These are phyloP conservation scores for Volvariella volvacea DNA, from an alignment of 1,284 basidiomycete species.

Conservation along the genomic window DNA sequence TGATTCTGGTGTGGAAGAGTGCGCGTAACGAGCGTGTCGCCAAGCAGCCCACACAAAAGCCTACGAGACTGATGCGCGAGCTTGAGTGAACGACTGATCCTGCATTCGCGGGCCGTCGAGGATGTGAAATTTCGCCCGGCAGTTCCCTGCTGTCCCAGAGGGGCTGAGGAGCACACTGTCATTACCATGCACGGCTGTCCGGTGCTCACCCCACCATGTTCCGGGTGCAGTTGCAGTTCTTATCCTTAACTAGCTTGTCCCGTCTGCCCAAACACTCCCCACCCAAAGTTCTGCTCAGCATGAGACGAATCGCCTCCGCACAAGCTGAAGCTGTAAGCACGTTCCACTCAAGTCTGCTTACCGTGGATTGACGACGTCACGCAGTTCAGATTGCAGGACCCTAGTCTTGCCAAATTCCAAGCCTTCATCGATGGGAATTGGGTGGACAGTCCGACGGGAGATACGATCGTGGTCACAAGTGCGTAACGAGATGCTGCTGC, in stretches of 20 bases:
- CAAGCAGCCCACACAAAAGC: too few relatives aligned
- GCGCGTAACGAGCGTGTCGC: too few relatives aligned
- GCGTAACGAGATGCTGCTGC: slow-evolving; percentile 20
- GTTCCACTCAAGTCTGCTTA: neutral
- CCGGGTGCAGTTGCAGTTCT: neutral
- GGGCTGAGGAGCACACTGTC: too few relatives aligned
- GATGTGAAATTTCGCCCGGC: too few relatives aligned
- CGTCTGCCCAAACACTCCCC: too few relatives aligned
- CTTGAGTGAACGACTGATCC: too few relatives aligned
- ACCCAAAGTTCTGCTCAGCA: too few relatives aligned
- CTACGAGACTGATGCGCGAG: too few relatives aligned
- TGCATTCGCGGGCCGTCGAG: too few relatives aligned
- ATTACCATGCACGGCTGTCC: too few relatives aligned
- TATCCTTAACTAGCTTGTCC: slow-evolving; percentile 5
- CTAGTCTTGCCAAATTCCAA: slow-evolving; percentile 67
- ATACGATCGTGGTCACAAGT: slow-evolving; percentile 74
- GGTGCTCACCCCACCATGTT: neutral
- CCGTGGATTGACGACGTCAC: neutral
- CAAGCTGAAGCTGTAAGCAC: slow-evolving; percentile 28
- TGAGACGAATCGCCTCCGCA: slow-evolving; percentile 38
- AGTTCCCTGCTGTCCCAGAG: too few relatives aligned
- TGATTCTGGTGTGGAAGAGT: too few relatives aligned
- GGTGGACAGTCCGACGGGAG: slow-evolving; percentile 70
- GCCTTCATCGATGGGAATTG: slow-evolving; percentile 80
- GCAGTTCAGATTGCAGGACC: slow-evolving; percentile 73